Percentiles rank a stretch among this genome's conserved stretches.
These are phyloP conservation scores for Hypseocharis bilobata DNA, from an alignment of 441 rosid genomes.

Conservation along the genomic window DNA sequence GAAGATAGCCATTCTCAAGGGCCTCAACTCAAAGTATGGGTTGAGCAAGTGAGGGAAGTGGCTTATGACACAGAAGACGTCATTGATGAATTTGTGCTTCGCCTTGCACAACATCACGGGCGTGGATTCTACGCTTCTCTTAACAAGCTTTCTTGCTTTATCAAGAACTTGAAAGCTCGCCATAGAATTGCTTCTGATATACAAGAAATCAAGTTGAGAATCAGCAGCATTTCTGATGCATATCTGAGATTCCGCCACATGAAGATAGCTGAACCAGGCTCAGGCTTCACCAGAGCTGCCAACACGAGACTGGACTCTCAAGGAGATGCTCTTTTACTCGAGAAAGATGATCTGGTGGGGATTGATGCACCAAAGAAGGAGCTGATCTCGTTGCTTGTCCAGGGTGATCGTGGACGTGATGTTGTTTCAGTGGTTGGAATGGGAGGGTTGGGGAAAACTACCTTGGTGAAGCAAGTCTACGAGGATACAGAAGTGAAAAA, in stretches of 20 bases:
- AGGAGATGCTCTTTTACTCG: conserved; percentile 32
- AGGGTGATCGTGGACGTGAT: not conserved
- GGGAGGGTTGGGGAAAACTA: conserved; percentile 37
- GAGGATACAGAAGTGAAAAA: conserved; percentile 23
- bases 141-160: conserved; percentile 18
- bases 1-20: conserved; percentile 32
- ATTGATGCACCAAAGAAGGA: conserved; percentile 28
- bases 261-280: conserved; percentile 22
- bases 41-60: conserved; percentile 35
- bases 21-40: conserved; percentile 38
- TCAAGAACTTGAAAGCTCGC: conserved; percentile 29
- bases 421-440: not conserved
- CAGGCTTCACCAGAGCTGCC: not conserved
- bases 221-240: conserved; percentile 19
- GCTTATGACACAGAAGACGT: conserved; percentile 39
- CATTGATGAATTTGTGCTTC: conserved; percentile 38
- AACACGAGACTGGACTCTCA: conserved; percentile 16
- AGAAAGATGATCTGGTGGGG: conserved; percentile 33
- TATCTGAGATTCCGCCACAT: conserved; percentile 22
- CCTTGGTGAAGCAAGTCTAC: conserved; percentile 26
- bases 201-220: conserved; percentile 18
- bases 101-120: conserved; percentile 13
- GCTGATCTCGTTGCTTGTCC: conserved; percentile 13
- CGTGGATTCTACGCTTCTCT: conserved; percentile 16
- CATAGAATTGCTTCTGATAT: conserved; percentile 27